These are phyloP conservation scores for Wallacemonas sp. DNA, from an alignment of 208 protist genomes.

Conservation along the genomic window DNA sequence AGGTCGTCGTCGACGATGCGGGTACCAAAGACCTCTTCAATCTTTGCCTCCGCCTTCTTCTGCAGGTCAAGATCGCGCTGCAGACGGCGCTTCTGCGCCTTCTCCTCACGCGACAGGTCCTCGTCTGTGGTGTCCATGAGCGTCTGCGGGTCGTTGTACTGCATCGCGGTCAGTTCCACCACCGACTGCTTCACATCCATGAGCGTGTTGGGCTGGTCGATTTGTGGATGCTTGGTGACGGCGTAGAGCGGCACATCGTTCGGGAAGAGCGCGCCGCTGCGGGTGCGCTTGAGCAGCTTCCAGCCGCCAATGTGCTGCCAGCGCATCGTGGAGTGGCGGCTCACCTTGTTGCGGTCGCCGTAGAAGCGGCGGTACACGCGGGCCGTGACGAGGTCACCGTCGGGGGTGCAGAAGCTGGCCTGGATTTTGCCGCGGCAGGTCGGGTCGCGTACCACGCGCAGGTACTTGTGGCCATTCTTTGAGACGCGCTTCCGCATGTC, in stretches of 20 bases:
- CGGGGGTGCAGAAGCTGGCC: constrained; percentile 78
- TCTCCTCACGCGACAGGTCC: constrained; percentile 67
- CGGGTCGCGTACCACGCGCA: constrained; percentile 80
- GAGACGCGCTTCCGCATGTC: constrained; percentile 58
- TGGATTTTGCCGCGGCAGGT: constrained; percentile 80
- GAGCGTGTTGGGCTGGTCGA: constrained; percentile 83
- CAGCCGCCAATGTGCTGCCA: constrained; percentile 92
- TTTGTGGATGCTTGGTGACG: constrained; percentile 72
- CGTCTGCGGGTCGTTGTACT: constrained; percentile 76
- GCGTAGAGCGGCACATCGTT: constrained; percentile 82
- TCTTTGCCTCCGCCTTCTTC: constrained; percentile 64
- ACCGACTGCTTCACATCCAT: constrained; percentile 62
- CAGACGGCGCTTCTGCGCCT: constrained; percentile 38
- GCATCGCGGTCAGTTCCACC: constrained; percentile 88
- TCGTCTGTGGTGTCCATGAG: constrained; percentile 44
- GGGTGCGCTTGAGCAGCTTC: constrained; percentile 75
- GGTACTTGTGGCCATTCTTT: constrained; percentile 47
- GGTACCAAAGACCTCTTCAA: constrained; percentile 72
- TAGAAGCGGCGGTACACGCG: constrained; percentile 88
- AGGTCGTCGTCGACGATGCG: constrained; percentile 20
- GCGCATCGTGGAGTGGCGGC: constrained; percentile 67
- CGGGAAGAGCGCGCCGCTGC: constrained; percentile 77
- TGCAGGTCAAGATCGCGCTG: constrained; percentile 50
- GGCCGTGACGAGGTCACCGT: constrained; percentile 68
- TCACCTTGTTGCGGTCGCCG: constrained; percentile 65